Conservation (phyloP, 805 yeast genomes). For the Zygoascus biomembranicola region DNA sequence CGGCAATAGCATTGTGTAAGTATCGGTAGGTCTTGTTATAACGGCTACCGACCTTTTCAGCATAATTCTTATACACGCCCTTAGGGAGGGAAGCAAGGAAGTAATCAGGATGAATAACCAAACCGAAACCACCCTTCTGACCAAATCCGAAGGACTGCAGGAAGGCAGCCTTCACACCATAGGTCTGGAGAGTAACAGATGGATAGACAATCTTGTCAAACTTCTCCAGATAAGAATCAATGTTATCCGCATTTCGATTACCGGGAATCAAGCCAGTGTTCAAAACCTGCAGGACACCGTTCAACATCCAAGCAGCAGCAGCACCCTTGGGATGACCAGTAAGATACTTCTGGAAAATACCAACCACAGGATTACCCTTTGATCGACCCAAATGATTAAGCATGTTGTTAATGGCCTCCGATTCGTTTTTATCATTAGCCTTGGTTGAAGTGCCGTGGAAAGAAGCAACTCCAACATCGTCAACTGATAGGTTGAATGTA, state of each 20-base stretch:
- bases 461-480: slow-evolving; percentile 92
- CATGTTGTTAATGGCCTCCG: slow-evolving; percentile 85
- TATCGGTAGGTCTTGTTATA: slow-evolving; percentile 87
- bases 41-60: slow-evolving; percentile 62
- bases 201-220: slow-evolving; percentile 89
- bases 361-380: slow-evolving; percentile 94
- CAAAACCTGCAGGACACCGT: slow-evolving; percentile 92
- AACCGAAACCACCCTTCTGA: slow-evolving; percentile 97
- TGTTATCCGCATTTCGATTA: slow-evolving; percentile 96
- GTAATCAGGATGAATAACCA: slow-evolving; percentile 89
- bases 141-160: slow-evolving; percentile 98
- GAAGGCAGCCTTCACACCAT: slow-evolving; percentile 95
- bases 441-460: slow-evolving; percentile 99
- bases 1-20: slow-evolving; percentile 90
- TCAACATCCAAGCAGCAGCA: slow-evolving; percentile 99
- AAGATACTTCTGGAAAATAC: slow-evolving; percentile 97
- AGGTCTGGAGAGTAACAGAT: slow-evolving; percentile 86
- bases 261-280: slow-evolving; percentile 95
- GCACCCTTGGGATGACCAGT: slow-evolving; percentile 99
- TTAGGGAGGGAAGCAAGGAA: slow-evolving; percentile 74
- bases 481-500: slow-evolving; percentile 83
- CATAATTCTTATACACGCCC: slow-evolving; percentile 63
- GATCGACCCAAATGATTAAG: slow-evolving; percentile 92
- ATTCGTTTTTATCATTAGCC: slow-evolving; percentile 98
- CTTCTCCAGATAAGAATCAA: slow-evolving; percentile 74